Evolutionary conservation across 495 filamentous ascomycete genomes (phyloP).

Genomic region (Lophiostoma macrostomum): DNA sequence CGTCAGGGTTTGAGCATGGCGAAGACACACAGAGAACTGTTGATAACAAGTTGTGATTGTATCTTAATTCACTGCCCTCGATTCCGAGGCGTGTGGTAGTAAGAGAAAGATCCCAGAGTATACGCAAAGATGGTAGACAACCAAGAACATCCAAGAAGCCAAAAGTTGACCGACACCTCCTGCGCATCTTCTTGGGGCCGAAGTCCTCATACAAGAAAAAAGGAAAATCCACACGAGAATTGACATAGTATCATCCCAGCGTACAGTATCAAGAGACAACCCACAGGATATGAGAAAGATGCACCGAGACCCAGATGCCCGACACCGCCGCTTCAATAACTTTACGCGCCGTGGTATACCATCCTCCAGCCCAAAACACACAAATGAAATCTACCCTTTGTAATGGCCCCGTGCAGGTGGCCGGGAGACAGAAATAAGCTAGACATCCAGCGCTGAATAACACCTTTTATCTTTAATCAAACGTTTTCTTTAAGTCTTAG

Average conservation of each 20-base stretch:
- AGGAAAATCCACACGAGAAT: slow-evolving; percentile 17
- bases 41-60: slow-evolving; percentile 27
- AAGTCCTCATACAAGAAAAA: slow-evolving; percentile 27
- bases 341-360: slow-evolving; percentile 36
- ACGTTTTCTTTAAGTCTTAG: slow-evolving; percentile 29
- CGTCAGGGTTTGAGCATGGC: too few relatives aligned
- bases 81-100: slow-evolving; percentile 27
- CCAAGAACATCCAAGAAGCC: slow-evolving; percentile 25
- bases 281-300: slow-evolving; percentile 26
- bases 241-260: slow-evolving; percentile 32
- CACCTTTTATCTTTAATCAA: slow-evolving; percentile 29
- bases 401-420: slow-evolving; percentile 6
- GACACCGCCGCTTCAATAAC: slow-evolving; percentile 33
- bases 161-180: slow-evolving; percentile 13
- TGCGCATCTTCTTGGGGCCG: not conserved
- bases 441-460: slow-evolving; percentile 29
- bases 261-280: slow-evolving; percentile 34
- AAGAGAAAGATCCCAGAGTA: slow-evolving; percentile 14
- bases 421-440: slow-evolving; percentile 28
- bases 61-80: slow-evolving; percentile 28
- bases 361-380: slow-evolving; percentile 18
- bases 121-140: slow-evolving; percentile 16
- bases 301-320: slow-evolving; percentile 27
- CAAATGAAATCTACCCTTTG: slow-evolving; percentile 37
- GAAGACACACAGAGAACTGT: not conserved